Evolutionary conservation across 2,329 filamentous ascomycete species (phyloP), one percentile per base, ranked within the genome.

Genomic region (Ceratocystis destructans): DNA sequence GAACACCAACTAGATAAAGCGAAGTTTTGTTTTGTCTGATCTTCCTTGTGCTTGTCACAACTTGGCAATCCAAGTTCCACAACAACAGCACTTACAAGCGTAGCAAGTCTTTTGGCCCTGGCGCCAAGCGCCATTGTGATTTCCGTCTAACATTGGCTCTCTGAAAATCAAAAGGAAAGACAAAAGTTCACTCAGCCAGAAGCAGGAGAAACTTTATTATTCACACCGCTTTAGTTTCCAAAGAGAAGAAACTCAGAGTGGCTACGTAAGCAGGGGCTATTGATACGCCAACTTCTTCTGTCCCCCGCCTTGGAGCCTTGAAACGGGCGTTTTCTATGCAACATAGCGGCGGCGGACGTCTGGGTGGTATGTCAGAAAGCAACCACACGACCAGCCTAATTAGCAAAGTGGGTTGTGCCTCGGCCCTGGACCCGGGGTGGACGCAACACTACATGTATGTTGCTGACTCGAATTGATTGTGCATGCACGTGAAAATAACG

Each of bases 271-370:
- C 37, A 41, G 33, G 53, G 53, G 28, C 53, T 41, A 41, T 33
- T 33, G 53, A 33, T 33, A 59, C 28, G 12, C 8, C 33, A 25
- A 0, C 53, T n/a, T 31, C 7, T 20, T n/a, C 25, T 31, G 53
- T 31, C 53, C 46, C 17, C 46, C n/a, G n/a, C 46, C 53, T 31
- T 17, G 1, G 37, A 41, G 53, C 22, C 53, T 59, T 59, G 28
- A 59, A 59, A 59, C 53, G 28, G 53, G 25, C 53, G 53, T 31
- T 31, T 59, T 59, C 53, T 33, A 33, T 59, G 53, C 53, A 59
- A 17, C 15, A 33, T 37, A 10, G 28, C 28, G 28, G 15, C 53
- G 28, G 53, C 1, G 22, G 22, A 31, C 20, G 48, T 15, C 15
- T 20, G 48, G 48, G 15, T 53, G 20, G 25, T 5, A 53, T 25